phyloP scores from a whole-genome alignment of 2,329 filamentous ascomycete species.

The Verticillium nonalfalfae region DNA sequence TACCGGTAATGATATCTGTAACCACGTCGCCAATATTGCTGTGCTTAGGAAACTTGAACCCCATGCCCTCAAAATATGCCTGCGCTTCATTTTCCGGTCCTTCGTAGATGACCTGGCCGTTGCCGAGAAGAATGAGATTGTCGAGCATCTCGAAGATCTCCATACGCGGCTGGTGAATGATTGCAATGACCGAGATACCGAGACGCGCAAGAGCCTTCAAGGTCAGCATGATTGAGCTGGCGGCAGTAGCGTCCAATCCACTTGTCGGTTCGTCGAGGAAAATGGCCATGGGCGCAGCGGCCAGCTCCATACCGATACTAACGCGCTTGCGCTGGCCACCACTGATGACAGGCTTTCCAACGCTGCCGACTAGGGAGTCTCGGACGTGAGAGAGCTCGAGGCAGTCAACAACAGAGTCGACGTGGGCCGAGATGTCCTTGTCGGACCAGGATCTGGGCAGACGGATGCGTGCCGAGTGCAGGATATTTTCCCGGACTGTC shows the following conservation, averaged over 20 bases:
- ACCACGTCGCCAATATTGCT: conserved; percentile 51
- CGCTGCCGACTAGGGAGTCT: conserved; percentile 43
- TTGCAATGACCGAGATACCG: conserved; percentile 51
- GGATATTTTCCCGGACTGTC: conserved; percentile 56
- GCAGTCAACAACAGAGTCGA: conserved; percentile 50
- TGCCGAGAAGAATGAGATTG: conserved; percentile 46
- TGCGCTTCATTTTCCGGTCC: conserved; percentile 36
- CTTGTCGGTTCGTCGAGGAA: conserved; percentile 49
- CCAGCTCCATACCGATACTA: conserved; percentile 53
- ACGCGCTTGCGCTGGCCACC: conserved; percentile 53
- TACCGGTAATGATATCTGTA: conserved; percentile 56
- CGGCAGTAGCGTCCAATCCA: conserved; percentile 47
- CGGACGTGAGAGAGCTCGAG: conserved; percentile 45
- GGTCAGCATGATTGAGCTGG: conserved; percentile 48
- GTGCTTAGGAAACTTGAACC: conserved; percentile 42
- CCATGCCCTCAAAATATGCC: conserved; percentile 43
- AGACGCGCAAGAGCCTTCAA: conserved; percentile 46
- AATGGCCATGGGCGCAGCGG: conserved; percentile 48
- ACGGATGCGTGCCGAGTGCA: conserved; percentile 50
- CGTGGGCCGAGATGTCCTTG: conserved; percentile 41
- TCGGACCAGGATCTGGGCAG: conserved; percentile 45
- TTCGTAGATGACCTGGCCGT: conserved; percentile 49
- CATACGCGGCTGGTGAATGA: conserved; percentile 53
- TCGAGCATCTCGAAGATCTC: conserved; percentile 55
- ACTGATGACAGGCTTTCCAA: conserved; percentile 43